Base-by-base conservation (phyloP, 805 yeast genomes). In the Soucietia sequanensis region DNA sequence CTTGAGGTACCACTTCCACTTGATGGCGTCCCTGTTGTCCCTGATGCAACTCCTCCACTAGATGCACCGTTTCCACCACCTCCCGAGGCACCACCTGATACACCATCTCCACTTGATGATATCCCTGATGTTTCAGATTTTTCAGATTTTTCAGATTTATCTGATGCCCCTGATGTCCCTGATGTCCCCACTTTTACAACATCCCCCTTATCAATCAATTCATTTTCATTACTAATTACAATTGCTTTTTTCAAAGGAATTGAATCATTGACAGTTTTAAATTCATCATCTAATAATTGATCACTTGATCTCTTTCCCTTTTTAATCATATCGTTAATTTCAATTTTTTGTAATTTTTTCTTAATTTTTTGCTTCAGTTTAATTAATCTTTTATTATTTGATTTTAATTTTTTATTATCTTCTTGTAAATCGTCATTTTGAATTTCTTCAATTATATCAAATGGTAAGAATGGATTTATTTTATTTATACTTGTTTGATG, bases 381-480 rank as follows among this genome's bases (percentile, higher is more conserved):
- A 20, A 52, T 41, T 24, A 57, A 46, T 34, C 53, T 46, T 35
- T 50, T 52, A 39, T 55, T 56, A 28, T 58, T 49, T 29, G 52
- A 54, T 46, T 51, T 44, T 18, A 60, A 44, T 33, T 60, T 50
- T 14, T 55, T 49, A 35, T 56, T 57, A 39, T 44, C 43, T 31
- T 48, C 57, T 28, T 45, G 59, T 21, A 49, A 41, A 6, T 62
- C 68, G 6, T 61, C 70, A 28, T 48, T 52, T 20, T 52, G 56
- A 9, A 64, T 36, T 24, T 64, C 62, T 18, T 67, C 72, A 1
- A 63, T 38, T 5, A 69, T 60, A 40, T 67, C 73, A 33, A 68
- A 56, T 3, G 74, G 72, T 6, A 65, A 31, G n/a, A 67, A 42
- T 5, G 73, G 72, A 36, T 68, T 68, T 11, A 68, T 42, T 11